A percentile compares a stretch with the other conserved stretches of the same genome.
These are phyloP conservation scores for Alnus rubra DNA, from an alignment of 306 rosid genomes.

Conservation along the genomic window DNA sequence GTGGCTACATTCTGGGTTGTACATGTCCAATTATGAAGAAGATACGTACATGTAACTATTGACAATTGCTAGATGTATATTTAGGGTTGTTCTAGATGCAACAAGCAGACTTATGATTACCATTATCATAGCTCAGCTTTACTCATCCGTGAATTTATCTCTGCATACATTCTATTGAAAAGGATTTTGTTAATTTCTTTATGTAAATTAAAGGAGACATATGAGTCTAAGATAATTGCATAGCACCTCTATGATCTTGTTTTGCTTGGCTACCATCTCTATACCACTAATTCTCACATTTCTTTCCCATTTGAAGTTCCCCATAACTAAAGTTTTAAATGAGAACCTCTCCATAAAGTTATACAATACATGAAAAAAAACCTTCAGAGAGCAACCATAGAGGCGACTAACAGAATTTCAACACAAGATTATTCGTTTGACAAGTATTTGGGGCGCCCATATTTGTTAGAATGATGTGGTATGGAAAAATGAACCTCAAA, in stretches of 20 bases:
- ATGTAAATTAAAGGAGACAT: background rate
- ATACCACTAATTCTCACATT: background rate
- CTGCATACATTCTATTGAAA: background rate
- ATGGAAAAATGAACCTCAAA: background rate
- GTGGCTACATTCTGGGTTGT: too few relatives aligned
- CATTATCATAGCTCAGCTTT: background rate
- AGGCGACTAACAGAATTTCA: background rate
- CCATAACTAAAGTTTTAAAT: background rate
- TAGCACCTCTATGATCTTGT: background rate
- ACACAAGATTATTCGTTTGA: background rate
- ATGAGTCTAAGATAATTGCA: background rate
- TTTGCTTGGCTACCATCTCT: background rate
- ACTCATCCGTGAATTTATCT: background rate
- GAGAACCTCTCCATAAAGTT: background rate
- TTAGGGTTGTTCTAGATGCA: too few relatives aligned
- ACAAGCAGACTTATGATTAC: too few relatives aligned
- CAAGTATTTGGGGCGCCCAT: background rate
- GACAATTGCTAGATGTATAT: too few relatives aligned
- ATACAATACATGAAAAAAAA: background rate
- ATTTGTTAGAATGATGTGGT: background rate
- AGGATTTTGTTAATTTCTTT: background rate
- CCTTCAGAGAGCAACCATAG: background rate
- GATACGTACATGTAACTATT: too few relatives aligned
- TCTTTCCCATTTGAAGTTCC: slow-evolving; percentile 1
- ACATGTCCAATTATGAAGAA: too few relatives aligned